A percentile compares a stretch with the other conserved stretches of the same genome.
phyloP scores from a whole-genome alignment of 352 stramenopile species.

The Chrysophaeum taylorii region DNA sequence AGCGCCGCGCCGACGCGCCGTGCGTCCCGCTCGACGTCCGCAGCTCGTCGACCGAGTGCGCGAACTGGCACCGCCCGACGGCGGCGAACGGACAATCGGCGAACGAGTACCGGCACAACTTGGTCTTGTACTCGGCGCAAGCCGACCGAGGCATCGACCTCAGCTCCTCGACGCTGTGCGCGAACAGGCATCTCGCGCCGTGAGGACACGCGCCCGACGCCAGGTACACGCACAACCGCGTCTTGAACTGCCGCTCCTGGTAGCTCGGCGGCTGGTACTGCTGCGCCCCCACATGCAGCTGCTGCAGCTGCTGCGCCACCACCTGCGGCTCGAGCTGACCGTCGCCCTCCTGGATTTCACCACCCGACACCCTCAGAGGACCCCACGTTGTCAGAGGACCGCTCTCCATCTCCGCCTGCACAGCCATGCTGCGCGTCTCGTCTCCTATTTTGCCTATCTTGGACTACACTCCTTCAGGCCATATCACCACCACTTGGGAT shows the following conservation, averaged over 20 bases:
- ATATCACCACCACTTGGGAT: no score
- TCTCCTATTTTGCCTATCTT: no score
- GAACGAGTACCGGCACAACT: constrained; percentile 6
- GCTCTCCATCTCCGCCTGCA: no score
- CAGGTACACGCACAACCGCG: constrained; percentile 4
- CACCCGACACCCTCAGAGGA: no score
- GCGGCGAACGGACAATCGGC: constrained; percentile 6
- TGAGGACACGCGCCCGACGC: not conserved
- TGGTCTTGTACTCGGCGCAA: not conserved
- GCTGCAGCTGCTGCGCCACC: no score
- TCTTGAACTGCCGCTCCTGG: constrained; percentile 7
- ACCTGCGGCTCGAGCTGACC: no score
- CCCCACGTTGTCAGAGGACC: no score
- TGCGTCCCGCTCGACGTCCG: not conserved
- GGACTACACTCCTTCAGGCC: no score
- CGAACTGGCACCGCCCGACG: constrained; percentile 4
- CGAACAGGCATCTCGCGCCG: constrained; percentile 10
- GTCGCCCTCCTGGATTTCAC: no score
- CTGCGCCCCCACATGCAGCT: not conserved
- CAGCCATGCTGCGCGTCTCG: no score
- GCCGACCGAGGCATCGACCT: not conserved
- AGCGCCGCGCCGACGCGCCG: not conserved
- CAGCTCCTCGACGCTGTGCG: not conserved
- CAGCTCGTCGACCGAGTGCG: not conserved
- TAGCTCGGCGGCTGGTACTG: not conserved